Percentiles rank a stretch among this genome's conserved stretches.
Evolutionary conservation across 106 monocot genomes (phyloP).

Genomic region (Agapanthus africanus): DNA sequence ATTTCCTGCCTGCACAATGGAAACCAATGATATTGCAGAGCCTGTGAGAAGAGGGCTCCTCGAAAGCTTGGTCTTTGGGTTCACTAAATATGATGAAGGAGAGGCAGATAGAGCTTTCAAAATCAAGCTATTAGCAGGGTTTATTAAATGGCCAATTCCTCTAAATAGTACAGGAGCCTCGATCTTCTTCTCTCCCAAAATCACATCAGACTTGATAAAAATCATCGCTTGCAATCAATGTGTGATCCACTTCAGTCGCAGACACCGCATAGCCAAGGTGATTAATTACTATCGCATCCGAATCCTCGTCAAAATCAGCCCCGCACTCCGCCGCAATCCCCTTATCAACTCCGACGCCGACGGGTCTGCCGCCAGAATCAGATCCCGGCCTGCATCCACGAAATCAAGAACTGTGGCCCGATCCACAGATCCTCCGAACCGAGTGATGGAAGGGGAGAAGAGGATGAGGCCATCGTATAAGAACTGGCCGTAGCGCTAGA

Average conservation of each 20-base stretch:
- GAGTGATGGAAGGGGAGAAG: too few species aligned
- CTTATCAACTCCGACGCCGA: too few species aligned
- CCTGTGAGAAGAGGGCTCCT: conserved; percentile 81
- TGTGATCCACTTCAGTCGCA: conserved; percentile 71
- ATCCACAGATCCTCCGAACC: too few species aligned
- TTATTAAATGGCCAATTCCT: conserved; percentile 87
- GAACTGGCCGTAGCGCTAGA: too few species aligned
- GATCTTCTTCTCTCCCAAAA: conserved; percentile 71
- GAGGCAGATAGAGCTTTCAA: conserved; percentile 91
- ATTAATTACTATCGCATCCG: conserved; percentile 74
- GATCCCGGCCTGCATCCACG: too few species aligned
- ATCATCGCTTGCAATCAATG: conserved; percentile 74
- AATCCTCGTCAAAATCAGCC: too few species aligned
- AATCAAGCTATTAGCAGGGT: conserved; percentile 81
- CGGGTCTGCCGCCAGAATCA: too few species aligned
- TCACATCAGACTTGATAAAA: conserved; percentile 66
- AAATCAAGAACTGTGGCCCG: too few species aligned
- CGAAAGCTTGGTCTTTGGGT: conserved; percentile 64
- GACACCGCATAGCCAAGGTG: conserved; percentile 69
- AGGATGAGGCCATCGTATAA: too few species aligned
- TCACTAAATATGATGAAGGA: conserved; percentile 90
- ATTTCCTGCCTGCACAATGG: conserved; percentile 93
- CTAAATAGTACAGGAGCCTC: conserved; percentile 89
- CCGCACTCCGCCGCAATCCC: too few species aligned
- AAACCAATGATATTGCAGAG: conserved; percentile 84